Evolutionary conservation across 169 alveolate species (phyloP).

Genomic region (Eimeria necatrix): DNA sequence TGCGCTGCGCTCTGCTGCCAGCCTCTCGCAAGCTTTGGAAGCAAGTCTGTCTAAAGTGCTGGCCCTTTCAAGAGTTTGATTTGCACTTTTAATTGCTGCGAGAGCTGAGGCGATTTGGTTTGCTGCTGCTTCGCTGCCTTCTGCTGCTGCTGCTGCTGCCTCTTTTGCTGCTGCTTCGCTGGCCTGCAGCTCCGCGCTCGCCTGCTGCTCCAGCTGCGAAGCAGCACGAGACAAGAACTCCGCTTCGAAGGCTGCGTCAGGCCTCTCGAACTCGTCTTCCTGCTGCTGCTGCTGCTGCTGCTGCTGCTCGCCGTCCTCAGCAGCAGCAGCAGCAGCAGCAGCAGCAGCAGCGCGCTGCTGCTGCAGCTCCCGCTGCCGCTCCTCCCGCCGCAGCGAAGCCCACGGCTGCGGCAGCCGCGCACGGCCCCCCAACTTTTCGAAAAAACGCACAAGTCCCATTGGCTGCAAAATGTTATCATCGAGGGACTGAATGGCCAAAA

Average conservation of each 20-base stretch:
- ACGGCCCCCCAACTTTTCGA: background rate
- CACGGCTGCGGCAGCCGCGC: constrained; percentile 9
- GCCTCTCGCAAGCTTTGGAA: background rate
- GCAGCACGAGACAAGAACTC: background rate
- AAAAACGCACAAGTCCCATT: background rate
- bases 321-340: background rate
- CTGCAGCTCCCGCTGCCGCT: constrained; percentile 28
- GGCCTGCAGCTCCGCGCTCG: background rate
- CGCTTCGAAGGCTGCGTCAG: background rate
- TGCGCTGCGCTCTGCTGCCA: background rate
- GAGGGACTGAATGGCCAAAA: constrained; percentile 1
- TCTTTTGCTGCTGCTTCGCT: background rate
- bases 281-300: background rate
- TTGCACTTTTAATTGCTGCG: background rate
- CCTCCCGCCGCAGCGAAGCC: constrained; percentile 37
- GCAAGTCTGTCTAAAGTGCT: background rate
- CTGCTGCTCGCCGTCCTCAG: background rate
- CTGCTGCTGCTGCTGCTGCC: background rate
- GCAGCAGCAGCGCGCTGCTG: background rate
- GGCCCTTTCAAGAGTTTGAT: background rate
- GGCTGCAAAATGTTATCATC: background rate
- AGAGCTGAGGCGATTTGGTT: background rate
- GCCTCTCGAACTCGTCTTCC: background rate
- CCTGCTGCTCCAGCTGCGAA: background rate
- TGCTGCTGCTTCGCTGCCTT: background rate